These are phyloP conservation scores for Beverwykella pulmonaria DNA, from an alignment of 495 filamentous ascomycete genomes.

Conservation along the genomic window DNA sequence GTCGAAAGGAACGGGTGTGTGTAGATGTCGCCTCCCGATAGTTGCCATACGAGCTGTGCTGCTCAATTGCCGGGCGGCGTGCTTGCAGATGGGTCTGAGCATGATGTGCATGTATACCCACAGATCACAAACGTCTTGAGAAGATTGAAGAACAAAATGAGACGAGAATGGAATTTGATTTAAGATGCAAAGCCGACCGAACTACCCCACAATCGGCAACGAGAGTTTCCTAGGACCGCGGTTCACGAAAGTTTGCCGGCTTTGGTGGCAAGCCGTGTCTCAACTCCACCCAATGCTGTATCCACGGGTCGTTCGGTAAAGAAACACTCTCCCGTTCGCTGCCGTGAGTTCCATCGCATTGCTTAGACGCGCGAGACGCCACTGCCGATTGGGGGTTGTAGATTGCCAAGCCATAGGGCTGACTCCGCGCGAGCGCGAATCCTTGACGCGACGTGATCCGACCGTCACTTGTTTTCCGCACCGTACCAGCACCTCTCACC, in stretches of 20 bases:
- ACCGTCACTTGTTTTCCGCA: conserved; percentile 7
- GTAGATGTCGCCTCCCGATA: conserved; percentile 52
- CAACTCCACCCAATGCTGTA: not conserved
- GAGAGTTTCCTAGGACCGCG: conserved; percentile 19
- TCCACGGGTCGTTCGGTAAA: too few relatives aligned
- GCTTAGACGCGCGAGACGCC: not conserved
- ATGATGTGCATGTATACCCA: conserved; percentile 36
- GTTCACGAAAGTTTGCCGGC: conserved; percentile 2
- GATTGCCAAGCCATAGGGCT: conserved; percentile 35
- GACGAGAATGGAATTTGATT: conserved; percentile 2
- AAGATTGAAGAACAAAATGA: not conserved
- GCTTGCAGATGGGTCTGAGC: conserved; percentile 47
- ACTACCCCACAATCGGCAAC: conserved; percentile 6
- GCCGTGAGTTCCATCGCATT: not conserved
- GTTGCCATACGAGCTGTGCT: conserved; percentile 34
- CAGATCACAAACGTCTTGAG: not conserved
- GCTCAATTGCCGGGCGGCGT: conserved; percentile 44
- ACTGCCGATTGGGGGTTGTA: not conserved
- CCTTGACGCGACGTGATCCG: conserved; percentile 25
- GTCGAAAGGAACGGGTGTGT: conserved; percentile 67
- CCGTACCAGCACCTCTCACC: not conserved
- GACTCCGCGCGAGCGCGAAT: conserved; percentile 16
- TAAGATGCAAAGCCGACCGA: not conserved
- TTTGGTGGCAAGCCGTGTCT: not conserved
- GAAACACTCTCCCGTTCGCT: not conserved